Evolutionary conservation across 768 basidiomycete species (phyloP).

Genomic region (Stropharia rugosoannulata): DNA sequence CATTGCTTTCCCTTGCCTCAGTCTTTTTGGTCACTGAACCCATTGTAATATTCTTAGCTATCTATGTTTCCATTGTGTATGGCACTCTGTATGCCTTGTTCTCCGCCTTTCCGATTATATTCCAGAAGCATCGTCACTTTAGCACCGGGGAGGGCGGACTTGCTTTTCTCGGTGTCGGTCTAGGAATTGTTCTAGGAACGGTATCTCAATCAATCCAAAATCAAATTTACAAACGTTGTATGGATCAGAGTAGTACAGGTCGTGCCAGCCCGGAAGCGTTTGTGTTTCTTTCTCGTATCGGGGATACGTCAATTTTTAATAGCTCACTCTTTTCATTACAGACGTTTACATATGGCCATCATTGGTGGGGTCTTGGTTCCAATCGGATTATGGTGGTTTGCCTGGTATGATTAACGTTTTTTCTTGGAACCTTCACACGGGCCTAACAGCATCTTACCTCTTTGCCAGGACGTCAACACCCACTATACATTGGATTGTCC

Average conservation of each 20-base stretch:
- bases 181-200: constrained; percentile 54
- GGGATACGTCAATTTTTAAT: background rate
- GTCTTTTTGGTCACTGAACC: constrained; percentile 63
- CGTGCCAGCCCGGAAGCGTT: constrained; percentile 62
- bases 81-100: constrained; percentile 66
- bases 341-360: constrained; percentile 60
- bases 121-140: constrained; percentile 52
- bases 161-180: constrained; percentile 63
- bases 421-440: background rate
- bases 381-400: constrained; percentile 66
- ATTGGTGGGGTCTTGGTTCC: constrained; percentile 52
- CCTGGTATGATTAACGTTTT: constrained; percentile 41
- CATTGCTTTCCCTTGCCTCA: constrained; percentile 18
- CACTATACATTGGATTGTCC: constrained; percentile 62
- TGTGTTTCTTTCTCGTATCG: constrained; percentile 17
- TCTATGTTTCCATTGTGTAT: constrained; percentile 63
- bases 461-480: constrained; percentile 46
- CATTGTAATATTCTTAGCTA: constrained; percentile 55
- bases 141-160: constrained; percentile 55
- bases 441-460: background rate
- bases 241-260: constrained; percentile 45
- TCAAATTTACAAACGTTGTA: constrained; percentile 48
- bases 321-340: constrained; percentile 18
- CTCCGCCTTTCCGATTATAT: constrained; percentile 60
- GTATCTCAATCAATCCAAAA: constrained; percentile 53